Conservation (phyloP, 305 asterid species). For the Andrographis paniculata region DNA sequence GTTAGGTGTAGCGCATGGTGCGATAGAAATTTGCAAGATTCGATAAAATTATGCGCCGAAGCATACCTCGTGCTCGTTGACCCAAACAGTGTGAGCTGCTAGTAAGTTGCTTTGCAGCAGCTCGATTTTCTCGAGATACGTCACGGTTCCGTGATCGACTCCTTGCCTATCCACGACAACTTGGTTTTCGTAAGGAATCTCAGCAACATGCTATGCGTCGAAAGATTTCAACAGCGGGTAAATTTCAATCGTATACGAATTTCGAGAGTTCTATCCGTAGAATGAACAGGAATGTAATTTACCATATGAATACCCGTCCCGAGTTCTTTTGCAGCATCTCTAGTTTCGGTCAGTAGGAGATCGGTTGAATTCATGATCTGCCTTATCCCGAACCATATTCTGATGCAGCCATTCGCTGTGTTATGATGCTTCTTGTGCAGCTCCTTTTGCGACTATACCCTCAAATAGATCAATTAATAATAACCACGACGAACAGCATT, state of each 20-base stretch:
- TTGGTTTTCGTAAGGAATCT: constrained; percentile 71
- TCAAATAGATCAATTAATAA: too few relatives aligned
- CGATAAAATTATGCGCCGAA: background rate
- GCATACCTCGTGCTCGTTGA: constrained; percentile 49
- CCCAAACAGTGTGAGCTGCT: constrained; percentile 87
- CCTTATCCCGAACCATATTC: constrained; percentile 74
- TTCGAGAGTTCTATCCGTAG: too few relatives aligned
- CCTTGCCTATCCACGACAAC: constrained; percentile 43
- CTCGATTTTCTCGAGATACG: constrained; percentile 52
- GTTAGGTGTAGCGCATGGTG: too few relatives aligned
- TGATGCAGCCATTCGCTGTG: constrained; percentile 65
- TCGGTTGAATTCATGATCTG: constrained; percentile 76
- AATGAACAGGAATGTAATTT: background rate
- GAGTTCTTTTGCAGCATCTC: constrained; percentile 60
- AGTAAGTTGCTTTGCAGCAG: constrained; percentile 52
- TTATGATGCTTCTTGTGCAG: constrained; percentile 51
- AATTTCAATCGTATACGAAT: too few relatives aligned
- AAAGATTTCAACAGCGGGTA: too few relatives aligned
- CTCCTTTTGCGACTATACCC: constrained; percentile 51
- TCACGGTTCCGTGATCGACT: constrained; percentile 66
- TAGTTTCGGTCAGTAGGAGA: constrained; percentile 46
- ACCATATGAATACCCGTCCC: constrained; percentile 82
- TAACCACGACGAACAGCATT: too few relatives aligned
- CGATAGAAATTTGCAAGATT: too few relatives aligned
- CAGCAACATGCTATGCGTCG: constrained; percentile 60